These are phyloP conservation scores for Conticribra weissflogii DNA, from an alignment of 108 stramenopile genomes.

Conservation along the genomic window DNA sequence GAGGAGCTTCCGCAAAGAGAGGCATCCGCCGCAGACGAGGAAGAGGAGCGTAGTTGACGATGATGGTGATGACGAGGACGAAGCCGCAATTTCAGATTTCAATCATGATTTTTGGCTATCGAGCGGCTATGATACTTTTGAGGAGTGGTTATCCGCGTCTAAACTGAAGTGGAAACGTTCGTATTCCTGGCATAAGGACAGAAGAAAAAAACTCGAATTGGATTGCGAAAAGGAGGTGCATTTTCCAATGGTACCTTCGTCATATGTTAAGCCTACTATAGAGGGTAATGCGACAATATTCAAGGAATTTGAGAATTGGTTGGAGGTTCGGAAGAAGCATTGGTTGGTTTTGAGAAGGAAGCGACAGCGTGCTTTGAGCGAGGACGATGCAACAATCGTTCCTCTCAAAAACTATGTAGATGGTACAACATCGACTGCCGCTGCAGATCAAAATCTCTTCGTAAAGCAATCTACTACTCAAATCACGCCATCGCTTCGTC, in stretches of 20 bases:
- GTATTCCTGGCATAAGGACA: constrained; percentile 67
- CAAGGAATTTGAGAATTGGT: constrained; percentile 60
- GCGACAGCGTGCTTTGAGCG: constrained; percentile 45
- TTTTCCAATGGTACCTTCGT: constrained; percentile 25
- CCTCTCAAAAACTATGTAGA: background rate
- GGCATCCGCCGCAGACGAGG: background rate
- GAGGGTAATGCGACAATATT: background rate
- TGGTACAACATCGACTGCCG: constrained; percentile 9
- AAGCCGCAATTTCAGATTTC: constrained; percentile 22
- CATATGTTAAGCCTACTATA: background rate
- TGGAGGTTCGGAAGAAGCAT: constrained; percentile 68
- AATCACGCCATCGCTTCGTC: constrained; percentile 9
- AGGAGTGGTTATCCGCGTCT: constrained; percentile 54
- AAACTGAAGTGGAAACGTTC: constrained; percentile 59
- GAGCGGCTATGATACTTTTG: constrained; percentile 62
- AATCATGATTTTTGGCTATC: constrained; percentile 68
- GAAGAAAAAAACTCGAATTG: constrained; percentile 55
- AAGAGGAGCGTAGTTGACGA: too few species aligned
- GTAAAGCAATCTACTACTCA: background rate
- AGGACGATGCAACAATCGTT: constrained; percentile 2
- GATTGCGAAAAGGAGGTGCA: constrained; percentile 71
- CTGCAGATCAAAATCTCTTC: background rate
- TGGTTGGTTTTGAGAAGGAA: constrained; percentile 69
- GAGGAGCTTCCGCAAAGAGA: constrained; percentile 28
- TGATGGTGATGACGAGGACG: constrained; percentile 13